Conservation (phyloP, 306 rosid genomes). For the Sesbania bispinosa region DNA sequence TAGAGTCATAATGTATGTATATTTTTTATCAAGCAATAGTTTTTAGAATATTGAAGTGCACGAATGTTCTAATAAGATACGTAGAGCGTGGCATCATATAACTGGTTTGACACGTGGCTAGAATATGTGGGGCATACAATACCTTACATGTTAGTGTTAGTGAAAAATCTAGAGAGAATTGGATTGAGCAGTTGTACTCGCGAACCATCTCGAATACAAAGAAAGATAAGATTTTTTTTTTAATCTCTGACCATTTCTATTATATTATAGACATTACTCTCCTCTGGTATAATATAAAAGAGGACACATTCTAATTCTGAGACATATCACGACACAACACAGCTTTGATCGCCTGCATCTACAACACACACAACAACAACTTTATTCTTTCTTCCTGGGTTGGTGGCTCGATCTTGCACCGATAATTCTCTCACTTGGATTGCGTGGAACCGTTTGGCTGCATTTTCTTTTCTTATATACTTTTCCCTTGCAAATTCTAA, state of each 20-base stretch:
- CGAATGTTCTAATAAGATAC: neutral
- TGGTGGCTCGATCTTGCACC: conserved; percentile 49
- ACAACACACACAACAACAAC: neutral
- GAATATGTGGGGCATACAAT: conserved; percentile 8
- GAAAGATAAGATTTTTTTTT: too few species aligned
- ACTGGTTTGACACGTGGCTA: neutral
- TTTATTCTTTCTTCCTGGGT: conserved; percentile 27
- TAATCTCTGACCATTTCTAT: neutral
- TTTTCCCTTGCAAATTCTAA: neutral
- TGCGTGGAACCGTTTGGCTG: conserved; percentile 49
- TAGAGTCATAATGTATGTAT: too few species aligned
- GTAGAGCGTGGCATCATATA: neutral
- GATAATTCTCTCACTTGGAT: conserved; percentile 51
- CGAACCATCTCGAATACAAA: conserved; percentile 24
- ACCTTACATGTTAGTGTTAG: neutral
- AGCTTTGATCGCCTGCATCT: neutral
- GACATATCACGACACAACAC: neutral
- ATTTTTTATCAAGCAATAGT: too few species aligned
- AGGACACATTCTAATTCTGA: neutral
- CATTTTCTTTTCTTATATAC: neutral
- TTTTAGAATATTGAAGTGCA: too few species aligned
- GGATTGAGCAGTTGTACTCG: neutral
- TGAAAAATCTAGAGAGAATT: conserved; percentile 21
- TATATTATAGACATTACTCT: neutral
- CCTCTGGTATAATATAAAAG: neutral